These are phyloP conservation scores for Westerdykella ornata DNA, from an alignment of 2,329 filamentous ascomycete species.

Conservation along the genomic window DNA sequence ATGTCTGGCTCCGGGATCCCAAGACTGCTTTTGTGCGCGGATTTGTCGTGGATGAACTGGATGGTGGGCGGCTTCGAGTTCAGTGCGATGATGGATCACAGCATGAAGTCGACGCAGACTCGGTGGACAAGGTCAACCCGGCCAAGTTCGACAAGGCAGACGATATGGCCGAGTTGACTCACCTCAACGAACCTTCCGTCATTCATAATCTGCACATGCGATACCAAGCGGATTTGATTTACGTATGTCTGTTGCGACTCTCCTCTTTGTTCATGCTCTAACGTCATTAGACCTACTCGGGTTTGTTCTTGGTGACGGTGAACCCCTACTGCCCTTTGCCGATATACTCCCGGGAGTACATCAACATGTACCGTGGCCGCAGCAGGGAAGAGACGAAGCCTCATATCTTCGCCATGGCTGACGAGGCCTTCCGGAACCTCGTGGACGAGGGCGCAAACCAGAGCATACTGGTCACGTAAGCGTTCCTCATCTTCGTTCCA, in stretches of 20 bases:
- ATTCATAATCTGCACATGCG: conserved; percentile 94
- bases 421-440: conserved; percentile 90
- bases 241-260: conserved; percentile 42
- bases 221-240: conserved; percentile 94
- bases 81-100: conserved; percentile 96
- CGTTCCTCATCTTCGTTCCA: conserved; percentile 8
- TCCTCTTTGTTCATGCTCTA: not conserved
- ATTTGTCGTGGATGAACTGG: conserved; percentile 79
- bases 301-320: conserved; percentile 90
- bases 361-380: conserved; percentile 95
- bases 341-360: conserved; percentile 93
- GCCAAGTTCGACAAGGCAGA: conserved; percentile 99
- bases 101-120: conserved; percentile 77
- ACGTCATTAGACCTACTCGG: conserved; percentile 72
- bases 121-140: conserved; percentile 97
- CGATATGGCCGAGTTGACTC: conserved; percentile 98
- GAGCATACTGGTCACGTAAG: conserved; percentile 85
- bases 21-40: conserved; percentile 85
- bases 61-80: conserved; percentile 63
- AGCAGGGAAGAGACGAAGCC: conserved; percentile 90
- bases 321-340: conserved; percentile 93
- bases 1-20: conserved; percentile 92
- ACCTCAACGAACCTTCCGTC: conserved; percentile 94
- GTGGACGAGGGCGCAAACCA: conserved; percentile 95
- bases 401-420: conserved; percentile 96